Conservation (phyloP, 805 yeast genomes). For the Komagataella ulmi region DNA sequence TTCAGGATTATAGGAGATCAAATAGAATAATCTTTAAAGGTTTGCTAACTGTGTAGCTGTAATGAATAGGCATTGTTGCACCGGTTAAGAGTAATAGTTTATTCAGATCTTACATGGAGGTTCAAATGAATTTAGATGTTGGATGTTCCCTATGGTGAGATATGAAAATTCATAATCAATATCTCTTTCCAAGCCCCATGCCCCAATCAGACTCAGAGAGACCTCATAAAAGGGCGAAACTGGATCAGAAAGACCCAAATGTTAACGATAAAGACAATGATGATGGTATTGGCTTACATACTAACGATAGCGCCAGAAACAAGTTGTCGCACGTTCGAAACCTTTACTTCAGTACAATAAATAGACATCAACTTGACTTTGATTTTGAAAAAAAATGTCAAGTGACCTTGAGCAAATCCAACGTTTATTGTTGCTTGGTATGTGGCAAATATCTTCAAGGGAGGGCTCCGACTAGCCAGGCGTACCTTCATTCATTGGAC, state of each 20-base stretch:
- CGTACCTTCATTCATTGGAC: conserved; percentile 53
- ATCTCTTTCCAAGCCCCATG: background rate
- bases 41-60: too few species aligned
- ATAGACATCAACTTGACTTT: conserved; percentile 40
- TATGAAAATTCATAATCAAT: background rate
- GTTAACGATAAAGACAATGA: background rate
- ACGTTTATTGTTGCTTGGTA: conserved; percentile 57
- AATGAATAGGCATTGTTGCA: too few species aligned
- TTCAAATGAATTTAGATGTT: conserved; percentile 4
- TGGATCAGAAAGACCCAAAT: background rate
- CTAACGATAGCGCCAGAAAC: background rate
- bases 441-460: conserved; percentile 73
- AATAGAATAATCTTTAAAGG: too few species aligned
- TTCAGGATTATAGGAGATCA: conserved; percentile 24
- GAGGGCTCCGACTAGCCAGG: conserved; percentile 46
- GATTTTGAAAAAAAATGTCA: conserved; percentile 59
- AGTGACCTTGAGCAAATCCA: conserved; percentile 42
- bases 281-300: background rate
- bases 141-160: background rate
- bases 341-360: conserved; percentile 26
- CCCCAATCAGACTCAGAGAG: background rate
- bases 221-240: background rate
- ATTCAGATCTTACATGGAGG: too few species aligned
- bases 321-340: conserved; percentile 2
- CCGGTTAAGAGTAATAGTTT: too few species aligned